Conservation (phyloP, 352 stramenopile genomes). For the Globisporangium viniferum region DNA sequence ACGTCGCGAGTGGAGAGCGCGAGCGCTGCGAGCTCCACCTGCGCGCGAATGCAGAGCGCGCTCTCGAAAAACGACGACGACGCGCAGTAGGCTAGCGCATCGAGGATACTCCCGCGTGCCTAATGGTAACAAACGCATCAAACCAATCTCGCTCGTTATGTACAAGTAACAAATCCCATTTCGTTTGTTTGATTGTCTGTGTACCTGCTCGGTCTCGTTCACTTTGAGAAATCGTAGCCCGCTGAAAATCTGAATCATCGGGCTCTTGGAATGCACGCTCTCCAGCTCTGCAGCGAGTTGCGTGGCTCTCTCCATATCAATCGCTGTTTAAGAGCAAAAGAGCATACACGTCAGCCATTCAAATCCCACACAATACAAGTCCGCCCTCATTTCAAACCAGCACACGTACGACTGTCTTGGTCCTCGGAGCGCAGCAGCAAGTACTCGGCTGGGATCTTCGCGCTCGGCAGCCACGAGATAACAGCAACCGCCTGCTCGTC, state of each 20-base stretch:
- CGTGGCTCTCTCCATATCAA: conserved; percentile 25
- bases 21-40: conserved; percentile 52
- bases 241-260: conserved; percentile 50
- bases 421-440: conserved; percentile 76
- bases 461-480: conserved; percentile 50
- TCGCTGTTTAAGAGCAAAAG: conserved; percentile 21
- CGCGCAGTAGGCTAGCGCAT: conserved; percentile 56
- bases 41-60: conserved; percentile 47
- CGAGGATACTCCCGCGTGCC: conserved; percentile 44
- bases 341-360: not conserved
- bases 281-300: conserved; percentile 28
- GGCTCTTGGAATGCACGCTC: conserved; percentile 35
- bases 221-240: conserved; percentile 24
- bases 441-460: conserved; percentile 63
- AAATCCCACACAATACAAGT: not conserved
- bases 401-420: conserved; percentile 53
- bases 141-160: no score
- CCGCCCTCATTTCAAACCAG: not conserved
- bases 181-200: no score
- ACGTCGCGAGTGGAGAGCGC: conserved; percentile 46
- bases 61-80: conserved; percentile 70
- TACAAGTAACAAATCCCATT: no score
- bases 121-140: conserved; percentile 10
- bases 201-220: conserved; percentile 31
- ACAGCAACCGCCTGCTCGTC: conserved; percentile 49